Percentiles rank a stretch among this genome's conserved stretches.
These are phyloP conservation scores for Schizonepeta tenuifolia DNA, from an alignment of 257 asterid genomes.

Conservation along the genomic window DNA sequence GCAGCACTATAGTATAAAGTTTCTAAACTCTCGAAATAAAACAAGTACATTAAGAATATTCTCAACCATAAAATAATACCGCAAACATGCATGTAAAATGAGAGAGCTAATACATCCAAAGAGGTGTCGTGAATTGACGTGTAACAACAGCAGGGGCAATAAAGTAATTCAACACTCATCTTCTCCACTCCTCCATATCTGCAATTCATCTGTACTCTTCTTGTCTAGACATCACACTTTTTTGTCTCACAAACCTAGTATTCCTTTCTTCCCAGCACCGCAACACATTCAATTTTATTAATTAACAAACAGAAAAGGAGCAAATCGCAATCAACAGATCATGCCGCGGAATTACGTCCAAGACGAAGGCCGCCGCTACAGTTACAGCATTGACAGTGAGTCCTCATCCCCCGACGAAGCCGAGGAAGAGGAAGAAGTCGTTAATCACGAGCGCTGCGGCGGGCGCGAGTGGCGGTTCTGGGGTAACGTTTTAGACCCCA, in stretches of 20 bases:
- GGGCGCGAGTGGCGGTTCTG: slow-evolving; percentile 38
- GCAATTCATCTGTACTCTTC: slow-evolving; percentile 34
- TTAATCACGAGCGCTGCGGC: slow-evolving; percentile 13
- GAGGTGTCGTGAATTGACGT: slow-evolving; percentile 10
- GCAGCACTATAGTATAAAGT: too few species aligned
- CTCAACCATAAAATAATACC: neutral
- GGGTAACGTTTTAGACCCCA: slow-evolving; percentile 62
- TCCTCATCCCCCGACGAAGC: slow-evolving; percentile 23
- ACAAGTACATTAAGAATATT: neutral
- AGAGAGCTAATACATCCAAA: slow-evolving; percentile 10
- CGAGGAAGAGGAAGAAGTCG: slow-evolving; percentile 37
- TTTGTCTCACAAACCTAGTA: slow-evolving; percentile 10
- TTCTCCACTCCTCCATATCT: slow-evolving; percentile 34
- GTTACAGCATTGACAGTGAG: slow-evolving; percentile 36
- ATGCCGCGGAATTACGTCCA: slow-evolving; percentile 47
- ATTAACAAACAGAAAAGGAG: neutral
- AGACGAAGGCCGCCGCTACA: slow-evolving; percentile 27
- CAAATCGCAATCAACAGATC: neutral
- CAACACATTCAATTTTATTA: neutral
- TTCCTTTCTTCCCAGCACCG: neutral
- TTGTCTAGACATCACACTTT: neutral
- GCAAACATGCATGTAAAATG: neutral
- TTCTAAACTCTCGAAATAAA: neutral
- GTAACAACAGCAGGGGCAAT: slow-evolving; percentile 42
- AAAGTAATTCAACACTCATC: slow-evolving; percentile 33